These are phyloP conservation scores for Fusarium fujikuroi DNA, from an alignment of 2,329 filamentous ascomycete genomes.

Conservation along the genomic window DNA sequence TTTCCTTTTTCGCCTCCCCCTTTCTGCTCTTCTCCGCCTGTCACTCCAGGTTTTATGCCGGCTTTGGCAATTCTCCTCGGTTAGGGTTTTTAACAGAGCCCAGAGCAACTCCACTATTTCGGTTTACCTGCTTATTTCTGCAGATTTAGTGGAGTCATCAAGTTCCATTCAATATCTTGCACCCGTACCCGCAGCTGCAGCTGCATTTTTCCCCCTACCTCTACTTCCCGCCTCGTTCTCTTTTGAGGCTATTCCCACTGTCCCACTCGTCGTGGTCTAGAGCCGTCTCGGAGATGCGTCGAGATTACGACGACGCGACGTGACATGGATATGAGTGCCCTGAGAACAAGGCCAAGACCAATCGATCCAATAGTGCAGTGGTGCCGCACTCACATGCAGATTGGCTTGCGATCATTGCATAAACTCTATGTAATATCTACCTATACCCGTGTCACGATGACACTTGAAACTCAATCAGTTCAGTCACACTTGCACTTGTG, in stretches of 20 bases:
- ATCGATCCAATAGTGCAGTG: not conserved
- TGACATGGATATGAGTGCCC: constrained; percentile 8
- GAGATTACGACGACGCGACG: constrained; percentile 18
- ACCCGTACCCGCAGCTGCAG: not conserved
- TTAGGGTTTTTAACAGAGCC: constrained; percentile 4
- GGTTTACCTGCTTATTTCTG: constrained; percentile 25
- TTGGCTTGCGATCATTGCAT: constrained; percentile 2
- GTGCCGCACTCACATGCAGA: not conserved
- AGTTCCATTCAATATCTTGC: not conserved
- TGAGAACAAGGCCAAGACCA: not conserved
- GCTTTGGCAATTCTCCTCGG: constrained; percentile 25
- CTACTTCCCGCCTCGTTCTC: not conserved
- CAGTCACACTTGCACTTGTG: not conserved
- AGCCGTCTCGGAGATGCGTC: constrained; percentile 5
- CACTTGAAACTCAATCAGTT: not conserved
- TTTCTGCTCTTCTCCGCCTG: constrained; percentile 4
- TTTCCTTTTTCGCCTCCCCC: constrained; percentile 21
- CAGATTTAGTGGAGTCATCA: constrained; percentile 11
- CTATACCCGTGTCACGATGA: constrained; percentile 7
- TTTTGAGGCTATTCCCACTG: constrained; percentile 30
- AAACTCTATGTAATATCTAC: constrained; percentile 13
- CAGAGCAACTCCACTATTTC: constrained; percentile 28
- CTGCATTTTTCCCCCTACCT: not conserved
- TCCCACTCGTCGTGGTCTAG: constrained; percentile 9
- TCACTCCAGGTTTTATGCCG: constrained; percentile 25